Conservation (phyloP, 352 stramenopile genomes). For the Phytophthora chlamydospora region DNA sequence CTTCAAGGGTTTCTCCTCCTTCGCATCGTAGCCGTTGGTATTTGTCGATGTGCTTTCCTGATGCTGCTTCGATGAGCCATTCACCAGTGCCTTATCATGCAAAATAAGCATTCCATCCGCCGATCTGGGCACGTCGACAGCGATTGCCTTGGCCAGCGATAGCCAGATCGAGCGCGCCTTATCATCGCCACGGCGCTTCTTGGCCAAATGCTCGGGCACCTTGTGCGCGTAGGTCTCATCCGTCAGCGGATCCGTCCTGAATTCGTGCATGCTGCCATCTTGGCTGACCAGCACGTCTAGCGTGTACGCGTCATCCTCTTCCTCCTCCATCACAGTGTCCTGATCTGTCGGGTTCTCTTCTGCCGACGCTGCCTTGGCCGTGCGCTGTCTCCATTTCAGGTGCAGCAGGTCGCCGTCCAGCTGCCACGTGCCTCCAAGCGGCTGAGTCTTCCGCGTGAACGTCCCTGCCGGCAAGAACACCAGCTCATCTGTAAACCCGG, state of each 20-base stretch:
- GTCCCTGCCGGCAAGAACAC: slow-evolving; percentile 58
- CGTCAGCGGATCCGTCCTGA: slow-evolving; percentile 68
- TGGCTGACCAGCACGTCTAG: slow-evolving; percentile 81
- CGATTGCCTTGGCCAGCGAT: slow-evolving; percentile 67
- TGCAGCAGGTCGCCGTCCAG: slow-evolving; percentile 83
- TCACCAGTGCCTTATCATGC: slow-evolving; percentile 10
- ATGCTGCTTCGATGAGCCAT: slow-evolving; percentile 3
- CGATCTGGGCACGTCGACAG: slow-evolving; percentile 58
- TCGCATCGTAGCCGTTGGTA: slow-evolving; percentile 8
- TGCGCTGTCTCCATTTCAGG: slow-evolving; percentile 68
- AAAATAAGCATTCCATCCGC: slow-evolving; percentile 48
- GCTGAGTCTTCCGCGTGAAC: slow-evolving; percentile 76
- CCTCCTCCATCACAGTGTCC: slow-evolving; percentile 30
- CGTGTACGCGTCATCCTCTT: slow-evolving; percentile 62
- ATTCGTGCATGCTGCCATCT: slow-evolving; percentile 78
- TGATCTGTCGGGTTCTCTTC: slow-evolving; percentile 23
- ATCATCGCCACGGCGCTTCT: slow-evolving; percentile 45
- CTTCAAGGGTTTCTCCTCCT: slow-evolving; percentile 17
- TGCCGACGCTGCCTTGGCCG: slow-evolving; percentile 17
- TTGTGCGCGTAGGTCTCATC: slow-evolving; percentile 72
- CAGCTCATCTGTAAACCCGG: slow-evolving; percentile 80
- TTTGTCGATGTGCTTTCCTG: slow-evolving; percentile 19
- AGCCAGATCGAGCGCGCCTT: slow-evolving; percentile 62
- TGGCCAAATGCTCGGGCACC: slow-evolving; percentile 64
- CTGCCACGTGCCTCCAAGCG: slow-evolving; percentile 74